phyloP scores from a whole-genome alignment of 2,329 filamentous ascomycete species.

The Diplodia scrobiculata region DNA sequence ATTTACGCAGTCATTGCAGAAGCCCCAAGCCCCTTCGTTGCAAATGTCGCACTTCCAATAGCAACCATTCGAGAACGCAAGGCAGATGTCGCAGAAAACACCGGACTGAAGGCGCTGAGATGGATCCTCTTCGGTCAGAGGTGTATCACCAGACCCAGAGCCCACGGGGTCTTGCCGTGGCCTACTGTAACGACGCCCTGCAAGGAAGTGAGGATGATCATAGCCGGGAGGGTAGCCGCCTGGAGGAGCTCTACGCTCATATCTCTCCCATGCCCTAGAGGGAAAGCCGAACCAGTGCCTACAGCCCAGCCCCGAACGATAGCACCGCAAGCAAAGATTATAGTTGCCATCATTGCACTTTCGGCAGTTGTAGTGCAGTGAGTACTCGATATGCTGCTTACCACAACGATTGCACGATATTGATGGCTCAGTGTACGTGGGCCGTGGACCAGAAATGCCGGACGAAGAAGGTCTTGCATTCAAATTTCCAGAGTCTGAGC shows the following conservation, averaged over 20 bases:
- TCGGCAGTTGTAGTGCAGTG: slow-evolving; percentile 80
- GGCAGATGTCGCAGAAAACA: slow-evolving; percentile 80
- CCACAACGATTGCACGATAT: slow-evolving; percentile 73
- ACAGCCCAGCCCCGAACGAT: slow-evolving; percentile 74
- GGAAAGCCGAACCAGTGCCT: slow-evolving; percentile 88
- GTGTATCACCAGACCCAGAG: slow-evolving; percentile 31
- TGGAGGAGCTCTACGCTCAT: slow-evolving; percentile 53
- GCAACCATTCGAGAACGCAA: slow-evolving; percentile 73
- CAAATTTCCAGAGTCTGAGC: slow-evolving; percentile 13
- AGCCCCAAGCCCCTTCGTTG: slow-evolving; percentile 94
- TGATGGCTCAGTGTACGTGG: slow-evolving; percentile 67
- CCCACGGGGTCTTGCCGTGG: slow-evolving; percentile 31
- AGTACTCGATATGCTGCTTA: slow-evolving; percentile 75
- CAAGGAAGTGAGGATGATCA: slow-evolving; percentile 57
- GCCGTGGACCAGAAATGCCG: slow-evolving; percentile 36
- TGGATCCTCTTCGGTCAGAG: slow-evolving; percentile 61
- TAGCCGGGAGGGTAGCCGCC: slow-evolving; percentile 47
- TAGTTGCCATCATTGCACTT: slow-evolving; percentile 70
- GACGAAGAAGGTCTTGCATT: slow-evolving; percentile 30
- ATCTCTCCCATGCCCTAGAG: slow-evolving; percentile 67
- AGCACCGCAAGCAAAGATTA: slow-evolving; percentile 80
- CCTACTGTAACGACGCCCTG: slow-evolving; percentile 50
- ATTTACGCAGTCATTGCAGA: slow-evolving; percentile 85
- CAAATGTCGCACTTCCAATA: slow-evolving; percentile 88
- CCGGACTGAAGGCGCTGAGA: slow-evolving; percentile 70